Evolutionary conservation across 345 rosid genomes (phyloP), one percentile per base, ranked within the genome.

Genomic region (Viola odorata): DNA sequence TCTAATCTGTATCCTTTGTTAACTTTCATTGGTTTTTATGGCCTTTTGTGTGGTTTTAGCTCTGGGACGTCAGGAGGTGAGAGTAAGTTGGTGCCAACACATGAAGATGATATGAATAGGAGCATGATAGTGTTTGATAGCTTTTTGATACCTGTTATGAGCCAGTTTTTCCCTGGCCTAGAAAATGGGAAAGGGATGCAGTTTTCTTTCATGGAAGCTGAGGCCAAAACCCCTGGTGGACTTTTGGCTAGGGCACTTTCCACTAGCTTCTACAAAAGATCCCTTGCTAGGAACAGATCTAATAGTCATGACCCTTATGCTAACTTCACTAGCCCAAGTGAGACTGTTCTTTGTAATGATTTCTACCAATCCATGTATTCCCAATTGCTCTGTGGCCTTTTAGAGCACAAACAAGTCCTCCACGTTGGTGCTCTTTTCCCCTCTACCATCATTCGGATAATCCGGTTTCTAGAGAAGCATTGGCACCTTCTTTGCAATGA

Each of bases 41-140:
- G 32, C 32, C 1, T 23, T 23, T 23, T 23, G 32, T 23, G 32
- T 23, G n/a, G n/a, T n/a, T n/a, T n/a, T 45, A 67, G 64, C 37
- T 67, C 71, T 39, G 71, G 71, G 17, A 60, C 64, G 9, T 67
- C 71, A 0, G 71, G 45, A 7, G 71, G 71, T n/a, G 71, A 67
- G 40, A 67, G 71, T 38, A 67, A 67, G 7, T 45, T 67, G 57
- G 58, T 66, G 64, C 70, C 70, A 14, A 66, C 64, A 51, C 58
- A 51, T 40, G 63, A 58, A 15, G 71, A 67, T 13, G 71, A 67
- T 17, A 36, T 52, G 5, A 54, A 47, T 11, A 45, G 71, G 40
- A 67, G 64, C n/a, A n/a, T n/a, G 39, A 37, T 52, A 52, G 12
- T 37, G 53, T 59, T 67, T 10, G 59, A 59, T 17, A 60, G 71